Percentiles rank a stretch among this genome's conserved stretches.
phyloP scores from a whole-genome alignment of 2,329 filamentous ascomycete species.

The Colletotrichum sp. region DNA sequence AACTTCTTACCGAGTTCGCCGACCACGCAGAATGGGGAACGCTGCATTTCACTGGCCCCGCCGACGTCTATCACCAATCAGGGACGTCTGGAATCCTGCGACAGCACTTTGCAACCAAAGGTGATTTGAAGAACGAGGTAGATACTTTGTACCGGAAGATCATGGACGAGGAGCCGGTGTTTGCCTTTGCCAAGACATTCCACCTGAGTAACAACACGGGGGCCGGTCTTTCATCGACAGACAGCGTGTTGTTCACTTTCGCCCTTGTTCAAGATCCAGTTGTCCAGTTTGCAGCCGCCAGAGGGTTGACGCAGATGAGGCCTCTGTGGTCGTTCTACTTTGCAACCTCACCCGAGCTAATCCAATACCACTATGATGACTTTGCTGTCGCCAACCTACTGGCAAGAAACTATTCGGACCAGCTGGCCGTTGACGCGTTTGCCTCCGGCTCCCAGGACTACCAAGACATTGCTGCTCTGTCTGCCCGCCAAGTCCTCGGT shows the following conservation, averaged over 20 bases:
- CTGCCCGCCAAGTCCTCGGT: constrained; percentile 80
- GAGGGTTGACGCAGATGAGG: constrained; percentile 78
- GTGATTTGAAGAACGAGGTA: constrained; percentile 68
- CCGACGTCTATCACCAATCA: constrained; percentile 70
- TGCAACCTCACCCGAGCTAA: constrained; percentile 62
- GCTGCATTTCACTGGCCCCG: constrained; percentile 76
- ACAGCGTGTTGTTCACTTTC: constrained; percentile 75
- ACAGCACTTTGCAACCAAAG: constrained; percentile 71
- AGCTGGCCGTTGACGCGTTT: constrained; percentile 74
- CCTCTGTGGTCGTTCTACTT: constrained; percentile 84
- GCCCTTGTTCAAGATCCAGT: constrained; percentile 80
- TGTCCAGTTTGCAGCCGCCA: constrained; percentile 77
- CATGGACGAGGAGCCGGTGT: constrained; percentile 81
- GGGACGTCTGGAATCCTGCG: constrained; percentile 72
- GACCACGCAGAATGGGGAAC: constrained; percentile 88
- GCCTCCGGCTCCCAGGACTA: constrained; percentile 77
- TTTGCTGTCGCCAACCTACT: constrained; percentile 67
- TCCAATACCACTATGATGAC: constrained; percentile 79
- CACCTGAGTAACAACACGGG: constrained; percentile 40
- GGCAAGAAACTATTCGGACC: constrained; percentile 75
- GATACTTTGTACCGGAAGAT: constrained; percentile 73
- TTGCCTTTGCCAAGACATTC: constrained; percentile 77
- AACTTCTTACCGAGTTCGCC: constrained; percentile 74
- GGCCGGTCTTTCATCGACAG: constrained; percentile 31
- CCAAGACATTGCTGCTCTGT: constrained; percentile 77